Evolutionary conservation across 2,329 filamentous ascomycete genomes (phyloP).

Genomic region (Stachybotrys elegans): DNA sequence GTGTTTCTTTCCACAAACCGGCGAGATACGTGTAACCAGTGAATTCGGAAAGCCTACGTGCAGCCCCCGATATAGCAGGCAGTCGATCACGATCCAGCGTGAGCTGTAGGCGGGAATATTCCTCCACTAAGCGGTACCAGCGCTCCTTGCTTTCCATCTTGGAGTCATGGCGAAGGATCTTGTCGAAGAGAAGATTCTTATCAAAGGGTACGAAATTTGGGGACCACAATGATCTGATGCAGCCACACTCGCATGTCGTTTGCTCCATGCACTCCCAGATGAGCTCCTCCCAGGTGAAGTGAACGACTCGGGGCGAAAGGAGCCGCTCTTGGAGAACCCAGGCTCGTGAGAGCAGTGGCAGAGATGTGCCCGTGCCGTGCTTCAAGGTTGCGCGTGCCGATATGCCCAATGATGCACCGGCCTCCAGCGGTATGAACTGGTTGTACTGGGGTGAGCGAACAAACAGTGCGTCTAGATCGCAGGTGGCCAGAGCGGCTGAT

Average conservation of each 20-base stretch:
- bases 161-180: not conserved
- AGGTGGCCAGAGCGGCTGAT: not conserved
- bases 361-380: not conserved
- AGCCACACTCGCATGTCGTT: slow-evolving; percentile 2
- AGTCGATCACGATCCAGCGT: slow-evolving; percentile 1
- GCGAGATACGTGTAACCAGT: not conserved
- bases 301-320: slow-evolving; percentile 12
- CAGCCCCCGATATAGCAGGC: slow-evolving; percentile 1
- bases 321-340: slow-evolving; percentile 18
- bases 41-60: not conserved
- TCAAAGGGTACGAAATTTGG: not conserved
- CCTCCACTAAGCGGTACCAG: not conserved
- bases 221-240: slow-evolving; percentile 2
- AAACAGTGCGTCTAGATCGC: not conserved
- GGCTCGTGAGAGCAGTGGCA: slow-evolving; percentile 10
- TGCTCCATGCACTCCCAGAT: slow-evolving; percentile 13
- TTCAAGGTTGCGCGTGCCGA: too few relatives aligned
- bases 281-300: slow-evolving; percentile 11
- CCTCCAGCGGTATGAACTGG: too few relatives aligned
- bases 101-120: slow-evolving; percentile 1
- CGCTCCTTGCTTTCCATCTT: not conserved
- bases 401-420: too few relatives aligned
- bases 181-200: not conserved
- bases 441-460: not conserved
- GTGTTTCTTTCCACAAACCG: not conserved